Conservation (phyloP, 345 rosid genomes). For the Abelmoschus esculentus region DNA sequence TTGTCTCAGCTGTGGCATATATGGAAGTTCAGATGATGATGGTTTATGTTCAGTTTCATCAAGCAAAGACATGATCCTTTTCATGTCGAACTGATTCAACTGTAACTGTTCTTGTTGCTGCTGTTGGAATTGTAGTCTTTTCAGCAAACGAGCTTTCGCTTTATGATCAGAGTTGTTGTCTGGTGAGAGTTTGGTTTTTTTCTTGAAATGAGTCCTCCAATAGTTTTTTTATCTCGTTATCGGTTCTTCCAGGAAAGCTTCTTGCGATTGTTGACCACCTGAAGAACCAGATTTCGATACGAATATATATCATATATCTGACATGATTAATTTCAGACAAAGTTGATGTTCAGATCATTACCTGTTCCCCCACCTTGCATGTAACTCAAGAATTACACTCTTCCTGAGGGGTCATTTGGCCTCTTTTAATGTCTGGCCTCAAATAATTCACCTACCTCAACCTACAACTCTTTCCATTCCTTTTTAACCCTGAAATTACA, state of each 20-base stretch:
- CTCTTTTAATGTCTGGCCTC: slow-evolving; percentile 93
- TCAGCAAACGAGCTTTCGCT: slow-evolving; percentile 47
- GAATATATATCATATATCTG: neutral
- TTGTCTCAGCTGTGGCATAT: slow-evolving; percentile 45
- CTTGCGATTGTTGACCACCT: slow-evolving; percentile 96
- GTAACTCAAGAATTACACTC: slow-evolving; percentile 70
- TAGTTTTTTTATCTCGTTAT: slow-evolving; percentile 88
- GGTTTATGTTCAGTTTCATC: slow-evolving; percentile 36
- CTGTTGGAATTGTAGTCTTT: slow-evolving; percentile 68
- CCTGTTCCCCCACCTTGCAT: slow-evolving; percentile 96
- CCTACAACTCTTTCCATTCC: slow-evolving; percentile 92
- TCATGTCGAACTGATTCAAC: slow-evolving; percentile 51
- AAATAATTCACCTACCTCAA: slow-evolving; percentile 91
- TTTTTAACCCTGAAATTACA: slow-evolving; percentile 49
- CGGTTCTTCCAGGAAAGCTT: slow-evolving; percentile 90
- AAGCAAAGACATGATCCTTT: slow-evolving; percentile 43
- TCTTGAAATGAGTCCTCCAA: slow-evolving; percentile 96
- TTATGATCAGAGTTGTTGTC: slow-evolving; percentile 33
- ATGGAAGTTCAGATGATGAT: slow-evolving; percentile 14
- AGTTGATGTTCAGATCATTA: slow-evolving; percentile 11
- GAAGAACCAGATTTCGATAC: neutral
- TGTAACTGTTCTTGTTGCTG: slow-evolving; percentile 32
- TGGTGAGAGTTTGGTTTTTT: slow-evolving; percentile 46
- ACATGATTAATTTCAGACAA: neutral
- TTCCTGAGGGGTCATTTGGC: slow-evolving; percentile 88